phyloP scores from a whole-genome alignment of 257 asterid genomes.

The Fraxinus pennsylvanica region DNA sequence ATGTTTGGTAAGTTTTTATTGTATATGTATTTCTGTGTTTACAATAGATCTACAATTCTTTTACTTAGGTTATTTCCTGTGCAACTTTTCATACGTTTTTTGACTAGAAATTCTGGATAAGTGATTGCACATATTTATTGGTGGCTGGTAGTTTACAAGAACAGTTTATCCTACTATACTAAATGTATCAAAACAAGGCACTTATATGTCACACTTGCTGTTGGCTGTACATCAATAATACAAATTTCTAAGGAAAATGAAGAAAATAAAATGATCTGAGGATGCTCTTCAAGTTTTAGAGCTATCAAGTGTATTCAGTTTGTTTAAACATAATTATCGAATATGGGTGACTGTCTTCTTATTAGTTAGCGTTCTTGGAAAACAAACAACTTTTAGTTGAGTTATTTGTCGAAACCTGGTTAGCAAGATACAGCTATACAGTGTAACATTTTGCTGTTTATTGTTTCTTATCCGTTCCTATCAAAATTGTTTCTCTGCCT shows the following conservation, averaged over 20 bases:
- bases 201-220: background rate
- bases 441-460: background rate
- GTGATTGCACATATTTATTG: background rate
- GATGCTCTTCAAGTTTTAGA: background rate
- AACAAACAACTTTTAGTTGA: background rate
- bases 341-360: background rate
- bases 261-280: background rate
- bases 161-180: background rate
- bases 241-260: background rate
- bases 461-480: background rate
- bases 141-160: background rate
- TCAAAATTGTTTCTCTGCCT: background rate
- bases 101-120: background rate
- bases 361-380: background rate
- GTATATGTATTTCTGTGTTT: background rate
- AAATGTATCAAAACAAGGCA: background rate
- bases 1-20: background rate
- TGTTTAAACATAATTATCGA: background rate
- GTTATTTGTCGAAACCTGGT: background rate
- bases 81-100: background rate
- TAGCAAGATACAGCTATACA: background rate
- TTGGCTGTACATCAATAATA: constrained; percentile 5
- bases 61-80: background rate
- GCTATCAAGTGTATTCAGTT: background rate
- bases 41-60: background rate